Conservation (phyloP, 1,284 basidiomycete species). For the Kwoniella shivajii region DNA sequence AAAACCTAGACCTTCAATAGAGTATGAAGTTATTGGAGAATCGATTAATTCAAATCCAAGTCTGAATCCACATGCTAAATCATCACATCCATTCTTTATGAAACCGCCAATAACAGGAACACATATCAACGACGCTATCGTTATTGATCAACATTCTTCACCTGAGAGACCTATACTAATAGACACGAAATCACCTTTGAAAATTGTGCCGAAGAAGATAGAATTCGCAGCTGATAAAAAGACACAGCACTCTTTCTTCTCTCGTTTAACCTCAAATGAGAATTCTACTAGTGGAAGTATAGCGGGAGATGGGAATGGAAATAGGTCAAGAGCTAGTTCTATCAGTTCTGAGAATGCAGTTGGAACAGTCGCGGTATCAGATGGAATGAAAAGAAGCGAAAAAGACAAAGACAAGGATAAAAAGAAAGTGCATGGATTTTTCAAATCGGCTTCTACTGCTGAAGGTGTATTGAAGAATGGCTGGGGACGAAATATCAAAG, state of each 20-base stretch:
- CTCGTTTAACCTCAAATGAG: neutral
- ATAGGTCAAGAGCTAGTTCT: constrained; percentile 9
- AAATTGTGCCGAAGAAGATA: constrained; percentile 21
- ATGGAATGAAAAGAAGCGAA: neutral
- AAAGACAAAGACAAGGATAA: neutral
- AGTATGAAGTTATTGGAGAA: constrained; percentile 9
- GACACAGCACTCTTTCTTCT: constrained; percentile 42
- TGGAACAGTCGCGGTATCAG: neutral
- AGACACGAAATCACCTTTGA: neutral
- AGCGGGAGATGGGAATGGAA: neutral
- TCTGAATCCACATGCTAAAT: neutral
- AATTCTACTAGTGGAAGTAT: neutral
- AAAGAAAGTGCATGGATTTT: constrained; percentile 34
- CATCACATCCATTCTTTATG: neutral
- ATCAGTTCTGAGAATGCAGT: constrained; percentile 1
- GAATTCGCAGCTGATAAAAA: constrained; percentile 35
- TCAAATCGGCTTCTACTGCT: constrained; percentile 17
- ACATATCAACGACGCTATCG: constrained; percentile 18
- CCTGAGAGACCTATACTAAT: constrained; percentile 2
- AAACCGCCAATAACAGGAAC: neutral
- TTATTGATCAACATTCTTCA: constrained; percentile 15
- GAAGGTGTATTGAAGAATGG: constrained; percentile 33
- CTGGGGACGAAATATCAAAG: constrained; percentile 39
- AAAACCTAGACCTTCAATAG: constrained; percentile 4
- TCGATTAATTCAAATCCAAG: neutral